Percentiles rank a stretch among this genome's conserved stretches.
Conservation (phyloP, 2,329 filamentous ascomycete genomes). For the Hortaea werneckii region DNA sequence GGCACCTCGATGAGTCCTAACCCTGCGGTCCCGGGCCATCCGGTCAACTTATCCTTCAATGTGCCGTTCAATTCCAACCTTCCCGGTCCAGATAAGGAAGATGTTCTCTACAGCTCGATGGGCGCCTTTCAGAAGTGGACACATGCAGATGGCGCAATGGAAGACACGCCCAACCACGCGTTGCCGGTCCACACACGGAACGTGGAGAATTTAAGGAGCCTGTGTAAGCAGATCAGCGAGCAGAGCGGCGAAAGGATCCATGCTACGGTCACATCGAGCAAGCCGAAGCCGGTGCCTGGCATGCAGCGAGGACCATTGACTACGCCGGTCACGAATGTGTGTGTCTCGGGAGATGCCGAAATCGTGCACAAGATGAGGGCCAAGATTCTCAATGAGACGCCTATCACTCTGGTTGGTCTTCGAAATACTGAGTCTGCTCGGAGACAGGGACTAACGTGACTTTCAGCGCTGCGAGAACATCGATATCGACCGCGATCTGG, state of each 20-base stretch:
- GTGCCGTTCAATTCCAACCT: constrained; percentile 91
- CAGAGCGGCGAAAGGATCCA: constrained; percentile 55
- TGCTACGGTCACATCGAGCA: constrained; percentile 72
- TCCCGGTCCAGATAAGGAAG: constrained; percentile 82
- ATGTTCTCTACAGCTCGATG: constrained; percentile 84
- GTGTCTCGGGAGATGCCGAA: constrained; percentile 78
- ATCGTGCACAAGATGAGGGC: constrained; percentile 82
- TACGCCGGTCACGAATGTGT: constrained; percentile 65
- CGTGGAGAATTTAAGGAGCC: constrained; percentile 63
- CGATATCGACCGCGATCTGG: constrained; percentile 83
- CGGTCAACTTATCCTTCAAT: constrained; percentile 92
- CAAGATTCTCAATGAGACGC: constrained; percentile 81
- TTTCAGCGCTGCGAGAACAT: constrained; percentile 82
- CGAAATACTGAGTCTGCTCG: no score
- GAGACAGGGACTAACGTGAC: neutral
- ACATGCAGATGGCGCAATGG: constrained; percentile 75
- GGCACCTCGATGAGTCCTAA: constrained; percentile 35
- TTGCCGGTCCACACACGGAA: constrained; percentile 88
- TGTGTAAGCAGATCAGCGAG: constrained; percentile 75
- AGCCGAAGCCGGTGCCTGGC: constrained; percentile 53
- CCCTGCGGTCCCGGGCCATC: constrained; percentile 61
- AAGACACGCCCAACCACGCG: constrained; percentile 75
- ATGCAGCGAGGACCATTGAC: constrained; percentile 41
- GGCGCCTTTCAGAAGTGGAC: constrained; percentile 88
- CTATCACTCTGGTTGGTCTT: constrained; percentile 73